Conservation (phyloP, 2,329 filamentous ascomycete species). For the Alternaria rosae region DNA sequence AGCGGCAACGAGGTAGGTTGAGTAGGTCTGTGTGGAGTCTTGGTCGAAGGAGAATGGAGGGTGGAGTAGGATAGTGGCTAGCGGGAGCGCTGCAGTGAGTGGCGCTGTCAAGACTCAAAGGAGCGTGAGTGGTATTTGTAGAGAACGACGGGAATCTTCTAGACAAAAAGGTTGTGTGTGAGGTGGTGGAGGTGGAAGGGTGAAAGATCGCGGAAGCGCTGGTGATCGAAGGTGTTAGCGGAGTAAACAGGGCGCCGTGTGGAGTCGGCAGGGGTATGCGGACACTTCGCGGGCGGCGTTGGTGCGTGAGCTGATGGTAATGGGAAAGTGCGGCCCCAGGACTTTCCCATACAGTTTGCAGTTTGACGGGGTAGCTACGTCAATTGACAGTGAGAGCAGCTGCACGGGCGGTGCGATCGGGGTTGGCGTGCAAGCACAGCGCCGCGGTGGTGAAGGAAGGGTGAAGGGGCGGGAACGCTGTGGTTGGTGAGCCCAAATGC, state of each 20-base stretch:
- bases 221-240: conserved; percentile 34
- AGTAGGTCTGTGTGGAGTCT: conserved; percentile 6
- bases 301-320: conserved; percentile 11
- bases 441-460: background rate
- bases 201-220: conserved; percentile 30
- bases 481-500: conserved; percentile 12
- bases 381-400: background rate
- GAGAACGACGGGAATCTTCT: conserved; percentile 22
- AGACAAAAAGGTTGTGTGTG: conserved; percentile 12
- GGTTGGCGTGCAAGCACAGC: background rate
- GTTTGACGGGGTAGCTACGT: conserved; percentile 26
- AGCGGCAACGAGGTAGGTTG: conserved; percentile 16
- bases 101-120: conserved; percentile 17
- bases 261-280: conserved; percentile 29
- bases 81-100: conserved; percentile 4
- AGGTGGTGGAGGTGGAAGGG: conserved; percentile 15
- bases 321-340: conserved; percentile 19
- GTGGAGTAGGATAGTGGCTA: conserved; percentile 4
- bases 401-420: conserved; percentile 6
- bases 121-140: conserved; percentile 32
- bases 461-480: conserved; percentile 6
- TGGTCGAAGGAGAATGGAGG: conserved; percentile 15
- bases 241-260: conserved; percentile 35
- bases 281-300: conserved; percentile 10
- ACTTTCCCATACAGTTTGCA: conserved; percentile 32